Evolutionary conservation across 176 grass and related monocot species (phyloP), one percentile per base, ranked within the genome.

Genomic region (Oryza officinalis): DNA sequence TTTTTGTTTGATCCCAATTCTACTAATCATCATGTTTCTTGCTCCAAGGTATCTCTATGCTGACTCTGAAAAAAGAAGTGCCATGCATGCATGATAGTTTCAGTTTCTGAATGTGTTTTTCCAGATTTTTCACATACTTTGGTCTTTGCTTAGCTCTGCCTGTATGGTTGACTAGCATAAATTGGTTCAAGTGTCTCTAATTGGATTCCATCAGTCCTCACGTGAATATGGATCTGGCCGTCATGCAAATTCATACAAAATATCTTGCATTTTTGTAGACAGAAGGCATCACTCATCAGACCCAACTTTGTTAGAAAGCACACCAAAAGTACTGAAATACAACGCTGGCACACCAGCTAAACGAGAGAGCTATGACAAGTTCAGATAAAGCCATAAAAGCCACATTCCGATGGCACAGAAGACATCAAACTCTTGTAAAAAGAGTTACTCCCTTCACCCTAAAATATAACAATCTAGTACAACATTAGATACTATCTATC

Each of bases 1-100:
- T 85, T 70, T 68, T 25, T 43, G 23, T 81, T 77, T 47, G 43
- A 77, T 83, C 38, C n/a, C 37, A 46, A 14, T 37, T 75, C 49
- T 15, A 38, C 45, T 74, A 28, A 17, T 63, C 50, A 64, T 63
- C 86, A 50, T 4, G 73, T 79, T 79, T 63, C 52, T 38, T 32
- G 13, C 71, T 63, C 3, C 26, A 38, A 54, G 60, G 49, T n/a
- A 69, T 76, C 64, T 76, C 64, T 47, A 81, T 81, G 64, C 37
- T 70, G 35, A 49, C 22, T 43, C 52, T 59, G 20, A 60, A 60
- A 20, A 28, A 63, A 85, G 60, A 85, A 63, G 66, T 4, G 30
- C 5, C 13, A 18, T 54, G 45, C 12, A 46, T 46, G 31, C 45
- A 70, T 85, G 47, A 20, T 13, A 6, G 4, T 46, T 71, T 10